Conservation (phyloP, 2,329 filamentous ascomycete species). For the Hymenotorrendiella dingleyae region DNA sequence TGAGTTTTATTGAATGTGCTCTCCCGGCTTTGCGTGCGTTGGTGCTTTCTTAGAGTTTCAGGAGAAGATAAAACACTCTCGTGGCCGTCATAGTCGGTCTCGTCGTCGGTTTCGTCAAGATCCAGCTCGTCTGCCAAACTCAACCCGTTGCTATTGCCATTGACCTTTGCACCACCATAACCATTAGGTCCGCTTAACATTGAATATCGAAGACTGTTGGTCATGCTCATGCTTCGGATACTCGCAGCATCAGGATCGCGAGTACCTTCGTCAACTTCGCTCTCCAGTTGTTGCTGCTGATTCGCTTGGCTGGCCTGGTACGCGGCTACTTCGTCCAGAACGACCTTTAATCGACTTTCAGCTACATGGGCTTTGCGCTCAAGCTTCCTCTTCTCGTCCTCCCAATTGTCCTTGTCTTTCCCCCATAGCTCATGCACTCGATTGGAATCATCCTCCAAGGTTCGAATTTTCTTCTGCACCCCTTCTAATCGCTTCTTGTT, state of each 20-base stretch:
- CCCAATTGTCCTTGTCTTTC: slow-evolving; percentile 78
- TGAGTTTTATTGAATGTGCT: slow-evolving; percentile 46
- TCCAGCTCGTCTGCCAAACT: slow-evolving; percentile 90
- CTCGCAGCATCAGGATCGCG: slow-evolving; percentile 68
- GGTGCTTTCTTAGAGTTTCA: no score
- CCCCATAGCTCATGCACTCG: slow-evolving; percentile 76
- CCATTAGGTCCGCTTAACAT: slow-evolving; percentile 52
- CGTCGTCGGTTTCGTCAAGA: slow-evolving; percentile 64
- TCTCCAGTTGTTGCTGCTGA: slow-evolving; percentile 45
- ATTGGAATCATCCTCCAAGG: slow-evolving; percentile 76
- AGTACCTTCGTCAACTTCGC: slow-evolving; percentile 54
- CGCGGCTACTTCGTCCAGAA: slow-evolving; percentile 80
- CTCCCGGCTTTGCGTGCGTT: slow-evolving; percentile 51
- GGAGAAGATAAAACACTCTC: slow-evolving; percentile 54
- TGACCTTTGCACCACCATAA: slow-evolving; percentile 48
- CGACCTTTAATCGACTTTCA: slow-evolving; percentile 74
- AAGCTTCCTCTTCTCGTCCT: slow-evolving; percentile 71
- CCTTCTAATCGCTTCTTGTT: slow-evolving; percentile 70
- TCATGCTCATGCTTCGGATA: slow-evolving; percentile 66
- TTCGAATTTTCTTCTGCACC: slow-evolving; percentile 69
- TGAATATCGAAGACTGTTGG: slow-evolving; percentile 69
- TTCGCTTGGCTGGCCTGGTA: slow-evolving; percentile 53
- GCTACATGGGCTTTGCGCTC: slow-evolving; percentile 87
- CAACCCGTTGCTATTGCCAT: slow-evolving; percentile 69
- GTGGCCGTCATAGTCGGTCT: slow-evolving; percentile 66